Conservation (phyloP, 305 asterid species). For the Nicotiana rustica region DNA sequence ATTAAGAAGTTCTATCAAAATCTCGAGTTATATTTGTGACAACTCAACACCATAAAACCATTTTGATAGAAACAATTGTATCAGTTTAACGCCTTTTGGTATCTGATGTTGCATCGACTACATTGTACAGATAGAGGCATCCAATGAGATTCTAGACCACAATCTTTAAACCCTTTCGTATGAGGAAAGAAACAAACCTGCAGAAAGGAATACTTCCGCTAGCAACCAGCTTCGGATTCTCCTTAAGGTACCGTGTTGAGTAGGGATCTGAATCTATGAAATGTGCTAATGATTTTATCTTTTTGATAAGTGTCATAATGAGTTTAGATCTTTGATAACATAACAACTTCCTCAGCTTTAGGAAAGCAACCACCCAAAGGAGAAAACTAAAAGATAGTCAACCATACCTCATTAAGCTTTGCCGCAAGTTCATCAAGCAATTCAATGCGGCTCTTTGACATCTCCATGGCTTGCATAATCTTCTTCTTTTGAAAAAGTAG, state of each 20-base stretch:
- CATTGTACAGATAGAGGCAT: background rate
- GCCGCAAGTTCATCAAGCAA: slow-evolving; percentile 76
- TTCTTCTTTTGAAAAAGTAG: slow-evolving; percentile 82
- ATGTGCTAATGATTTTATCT: background rate
- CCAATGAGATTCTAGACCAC: background rate
- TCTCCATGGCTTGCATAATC: slow-evolving; percentile 88
- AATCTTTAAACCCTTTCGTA: background rate
- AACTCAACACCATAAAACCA: background rate
- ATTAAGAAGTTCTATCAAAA: background rate
- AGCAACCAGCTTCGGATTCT: background rate
- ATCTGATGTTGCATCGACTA: background rate
- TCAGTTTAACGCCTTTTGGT: background rate
- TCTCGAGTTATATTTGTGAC: background rate
- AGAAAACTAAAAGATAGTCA: slow-evolving; percentile 16
- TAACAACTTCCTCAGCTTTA: too few relatives aligned
- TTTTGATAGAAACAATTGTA: background rate
- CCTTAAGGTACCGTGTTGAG: background rate
- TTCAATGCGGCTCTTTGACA: slow-evolving; percentile 77
- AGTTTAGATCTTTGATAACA: background rate
- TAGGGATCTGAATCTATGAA: background rate
- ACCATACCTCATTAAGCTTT: slow-evolving; percentile 76
- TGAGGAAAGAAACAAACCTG: background rate
- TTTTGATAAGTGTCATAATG: background rate
- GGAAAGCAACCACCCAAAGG: background rate
- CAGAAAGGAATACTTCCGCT: background rate